phyloP scores from a whole-genome alignment of 169 alveolate species.

The Cyclospora cayetanensis region DNA sequence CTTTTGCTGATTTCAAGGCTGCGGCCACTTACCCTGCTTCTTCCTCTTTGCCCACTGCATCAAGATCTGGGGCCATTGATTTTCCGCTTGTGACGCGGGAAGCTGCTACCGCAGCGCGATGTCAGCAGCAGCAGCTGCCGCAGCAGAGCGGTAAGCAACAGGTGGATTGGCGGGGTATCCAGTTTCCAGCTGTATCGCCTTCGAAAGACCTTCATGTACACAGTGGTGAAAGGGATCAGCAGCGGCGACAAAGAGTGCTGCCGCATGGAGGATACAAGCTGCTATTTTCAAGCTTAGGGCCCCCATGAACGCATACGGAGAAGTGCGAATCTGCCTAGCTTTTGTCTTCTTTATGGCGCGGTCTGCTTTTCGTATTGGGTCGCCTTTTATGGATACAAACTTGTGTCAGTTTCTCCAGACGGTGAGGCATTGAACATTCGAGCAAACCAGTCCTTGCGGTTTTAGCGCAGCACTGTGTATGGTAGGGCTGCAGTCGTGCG shows the following conservation, averaged over 20 bases:
- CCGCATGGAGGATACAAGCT: background rate
- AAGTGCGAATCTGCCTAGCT: no score
- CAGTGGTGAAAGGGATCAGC: background rate
- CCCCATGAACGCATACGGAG: no score
- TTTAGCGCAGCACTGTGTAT: no score
- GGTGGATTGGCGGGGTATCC: background rate
- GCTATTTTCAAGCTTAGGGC: slow-evolving; percentile 4
- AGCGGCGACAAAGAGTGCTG: background rate
- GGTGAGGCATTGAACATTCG: no score
- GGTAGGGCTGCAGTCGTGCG: no score
- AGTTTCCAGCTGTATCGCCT: no score
- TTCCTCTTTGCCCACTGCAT: background rate
- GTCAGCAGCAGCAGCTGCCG: slow-evolving; percentile 44
- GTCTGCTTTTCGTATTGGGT: no score
- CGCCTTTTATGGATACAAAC: no score
- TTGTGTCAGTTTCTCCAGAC: no score
- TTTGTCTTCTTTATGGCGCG: no score
- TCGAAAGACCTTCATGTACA: no score
- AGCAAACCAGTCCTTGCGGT: no score
- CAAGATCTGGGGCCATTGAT: background rate
- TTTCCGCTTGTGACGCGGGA: background rate
- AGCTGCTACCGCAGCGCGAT: background rate
- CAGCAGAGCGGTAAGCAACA: background rate
- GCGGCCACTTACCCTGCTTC: background rate
- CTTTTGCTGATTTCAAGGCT: background rate